Base-by-base conservation (phyloP, 805 yeast genomes). In the Hanseniaspora valbyensis region DNA sequence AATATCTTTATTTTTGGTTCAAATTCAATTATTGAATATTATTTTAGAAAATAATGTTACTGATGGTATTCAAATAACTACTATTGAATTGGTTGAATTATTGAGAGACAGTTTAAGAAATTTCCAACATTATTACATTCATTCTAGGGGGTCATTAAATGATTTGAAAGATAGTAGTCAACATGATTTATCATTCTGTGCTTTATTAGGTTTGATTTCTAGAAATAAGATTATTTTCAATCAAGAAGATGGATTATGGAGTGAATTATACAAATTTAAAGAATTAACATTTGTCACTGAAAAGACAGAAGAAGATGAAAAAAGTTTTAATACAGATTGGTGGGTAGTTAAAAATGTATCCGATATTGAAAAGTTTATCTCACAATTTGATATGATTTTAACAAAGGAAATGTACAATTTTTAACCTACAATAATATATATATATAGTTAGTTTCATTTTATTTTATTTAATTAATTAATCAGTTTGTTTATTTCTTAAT, bases 41-140 rank as follows among this genome's bases (percentile, higher is more conserved):
- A 6, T 24, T 5, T 16, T 30, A 19, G 9, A 8, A 16, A 38
- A 18, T 9, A 33, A 24, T 6, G 3, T 33, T 16, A 19, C 12
- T 13, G 41, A 26, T 1, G 9, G 7, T 26, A 8, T 48, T 5
- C 14, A 25, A n/a, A n/a, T 39, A 5, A 38, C 28, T 4, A 12
- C 24, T 9, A 19, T 32, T 14, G 51, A 48, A 25, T 19, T 48
- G 5, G 14, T 40, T 16, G 51, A 48, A 5, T 25, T 48, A 13
- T 19, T 48, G 4, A 34, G 16, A 10, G 29, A 25, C 13, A 28
- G 25, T 12, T 48, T 48, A 28, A 40, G 44, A 13, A 14, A 24
- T 8, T 48, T 40, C 9, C 42, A 48, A 10, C 51, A 48, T 24
- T 48, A 48, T 34, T 48, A 48, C 13, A 48, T 48, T 34, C 44